Conservation (phyloP, 2,329 filamentous ascomycete genomes). For the Colletotrichum sp. region DNA sequence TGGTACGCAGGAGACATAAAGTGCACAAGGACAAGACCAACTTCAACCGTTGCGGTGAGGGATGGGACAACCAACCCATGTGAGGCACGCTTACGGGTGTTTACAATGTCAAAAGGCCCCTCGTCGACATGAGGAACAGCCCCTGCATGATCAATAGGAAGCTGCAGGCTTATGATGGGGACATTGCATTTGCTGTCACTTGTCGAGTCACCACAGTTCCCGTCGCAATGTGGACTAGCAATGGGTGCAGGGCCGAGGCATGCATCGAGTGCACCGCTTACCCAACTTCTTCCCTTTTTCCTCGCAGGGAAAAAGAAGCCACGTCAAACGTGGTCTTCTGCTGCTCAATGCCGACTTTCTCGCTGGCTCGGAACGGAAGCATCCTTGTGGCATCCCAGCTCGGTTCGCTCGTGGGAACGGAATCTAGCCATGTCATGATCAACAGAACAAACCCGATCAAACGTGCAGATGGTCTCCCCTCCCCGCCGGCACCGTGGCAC, state of each 20-base stretch:
- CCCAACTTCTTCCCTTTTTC: neutral
- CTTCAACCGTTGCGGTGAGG: neutral
- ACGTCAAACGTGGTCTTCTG: neutral
- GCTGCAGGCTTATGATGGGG: neutral
- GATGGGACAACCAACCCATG: neutral
- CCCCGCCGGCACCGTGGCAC: constrained; percentile 9
- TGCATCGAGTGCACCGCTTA: constrained; percentile 12
- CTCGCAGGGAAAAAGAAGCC: neutral
- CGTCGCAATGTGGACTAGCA: neutral
- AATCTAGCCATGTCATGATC: neutral
- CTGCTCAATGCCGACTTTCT: neutral
- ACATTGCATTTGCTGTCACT: neutral
- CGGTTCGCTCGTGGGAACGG: neutral
- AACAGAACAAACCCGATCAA: neutral
- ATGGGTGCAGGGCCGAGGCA: constrained; percentile 9
- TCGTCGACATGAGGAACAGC: neutral
- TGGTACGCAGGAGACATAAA: neutral
- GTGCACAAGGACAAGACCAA: neutral
- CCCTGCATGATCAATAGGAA: constrained; percentile 5
- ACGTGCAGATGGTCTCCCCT: neutral
- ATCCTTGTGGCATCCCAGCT: neutral
- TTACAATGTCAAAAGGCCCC: neutral
- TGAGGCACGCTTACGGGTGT: neutral
- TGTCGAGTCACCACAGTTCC: neutral
- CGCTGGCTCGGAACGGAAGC: neutral